Percentiles rank a stretch among this genome's conserved stretches.
phyloP scores from a whole-genome alignment of 2,329 filamentous ascomycete species.

The Arachnomyces sp. region DNA sequence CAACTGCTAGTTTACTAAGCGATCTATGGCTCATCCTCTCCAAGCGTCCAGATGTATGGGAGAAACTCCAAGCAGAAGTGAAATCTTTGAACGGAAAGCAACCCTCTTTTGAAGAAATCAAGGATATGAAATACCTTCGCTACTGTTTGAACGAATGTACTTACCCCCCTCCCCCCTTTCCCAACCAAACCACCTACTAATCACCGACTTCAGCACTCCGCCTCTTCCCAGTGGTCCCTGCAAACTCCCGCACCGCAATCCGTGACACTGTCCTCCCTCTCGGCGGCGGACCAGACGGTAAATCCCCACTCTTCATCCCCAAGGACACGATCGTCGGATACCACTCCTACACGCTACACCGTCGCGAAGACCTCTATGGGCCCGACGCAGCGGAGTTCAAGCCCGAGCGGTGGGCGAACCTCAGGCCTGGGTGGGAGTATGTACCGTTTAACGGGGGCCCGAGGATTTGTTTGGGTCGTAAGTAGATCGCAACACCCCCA shows the following conservation, averaged over 20 bases:
- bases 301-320: slow-evolving; percentile 39
- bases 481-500: slow-evolving; percentile 10
- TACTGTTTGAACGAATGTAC: slow-evolving; percentile 30
- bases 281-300: slow-evolving; percentile 41
- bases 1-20: slow-evolving; percentile 41
- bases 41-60: slow-evolving; percentile 28
- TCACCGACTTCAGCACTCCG: slow-evolving; percentile 35
- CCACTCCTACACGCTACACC: slow-evolving; percentile 42
- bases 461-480: slow-evolving; percentile 33
- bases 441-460: slow-evolving; percentile 33
- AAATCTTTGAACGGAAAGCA: slow-evolving; percentile 35
- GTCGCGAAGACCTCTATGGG: slow-evolving; percentile 41
- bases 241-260: slow-evolving; percentile 44
- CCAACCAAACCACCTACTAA: slow-evolving; percentile 41
- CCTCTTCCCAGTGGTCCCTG: slow-evolving; percentile 47
- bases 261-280: slow-evolving; percentile 43
- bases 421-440: slow-evolving; percentile 28
- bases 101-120: slow-evolving; percentile 37
- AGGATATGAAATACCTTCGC: slow-evolving; percentile 31
- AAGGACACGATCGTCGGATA: slow-evolving; percentile 39
- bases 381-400: slow-evolving; percentile 40
- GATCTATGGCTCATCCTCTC: slow-evolving; percentile 43
- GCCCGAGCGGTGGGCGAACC: slow-evolving; percentile 43
- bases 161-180: neutral
- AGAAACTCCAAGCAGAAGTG: slow-evolving; percentile 28